These are phyloP conservation scores for Russula dissimulans DNA, from an alignment of 768 basidiomycete genomes.

Conservation along the genomic window DNA sequence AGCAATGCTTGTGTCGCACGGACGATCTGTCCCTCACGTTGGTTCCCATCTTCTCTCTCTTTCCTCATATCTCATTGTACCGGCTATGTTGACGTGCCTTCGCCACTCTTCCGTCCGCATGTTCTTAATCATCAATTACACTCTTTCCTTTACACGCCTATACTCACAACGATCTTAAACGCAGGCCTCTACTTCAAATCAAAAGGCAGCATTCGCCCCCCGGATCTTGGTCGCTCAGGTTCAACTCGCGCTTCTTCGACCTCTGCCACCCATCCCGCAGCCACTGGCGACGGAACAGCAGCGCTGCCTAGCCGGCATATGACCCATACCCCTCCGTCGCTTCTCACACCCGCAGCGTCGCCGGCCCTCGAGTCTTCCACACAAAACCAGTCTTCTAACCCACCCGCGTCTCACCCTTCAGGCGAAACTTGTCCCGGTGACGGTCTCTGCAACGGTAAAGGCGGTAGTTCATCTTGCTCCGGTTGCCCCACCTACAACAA, in stretches of 20 bases:
- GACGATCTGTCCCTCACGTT: slow-evolving; percentile 10
- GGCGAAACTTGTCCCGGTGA: slow-evolving; percentile 93
- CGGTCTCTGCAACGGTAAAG: slow-evolving; percentile 95
- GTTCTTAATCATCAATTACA: slow-evolving; percentile 8
- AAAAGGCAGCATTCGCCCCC: slow-evolving; percentile 64
- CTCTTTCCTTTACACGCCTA: slow-evolving; percentile 7
- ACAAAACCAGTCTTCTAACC: slow-evolving; percentile 20
- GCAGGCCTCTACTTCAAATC: slow-evolving; percentile 83
- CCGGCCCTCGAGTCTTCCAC: slow-evolving; percentile 25
- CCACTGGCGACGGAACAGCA: slow-evolving; percentile 27
- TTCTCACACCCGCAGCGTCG: slow-evolving; percentile 26
- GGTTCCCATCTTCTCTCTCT: slow-evolving; percentile 7
- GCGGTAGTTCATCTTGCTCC: slow-evolving; percentile 84
- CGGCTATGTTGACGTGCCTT: slow-evolving; percentile 14
- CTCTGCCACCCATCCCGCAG: slow-evolving; percentile 22
- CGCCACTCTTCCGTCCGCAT: slow-evolving; percentile 14
- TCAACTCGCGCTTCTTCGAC: slow-evolving; percentile 14
- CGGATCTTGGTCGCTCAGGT: slow-evolving; percentile 37
- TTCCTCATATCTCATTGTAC: slow-evolving; percentile 18
- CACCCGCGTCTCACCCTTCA: slow-evolving; percentile 17
- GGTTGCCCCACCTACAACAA: slow-evolving; percentile 99
- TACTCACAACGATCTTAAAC: slow-evolving; percentile 20
- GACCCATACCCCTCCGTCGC: slow-evolving; percentile 28
- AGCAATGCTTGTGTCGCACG: slow-evolving; percentile 22
- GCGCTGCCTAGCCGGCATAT: slow-evolving; percentile 22